Conservation (phyloP, 805 yeast species). For the Saccharomycopsis lassenensis region DNA sequence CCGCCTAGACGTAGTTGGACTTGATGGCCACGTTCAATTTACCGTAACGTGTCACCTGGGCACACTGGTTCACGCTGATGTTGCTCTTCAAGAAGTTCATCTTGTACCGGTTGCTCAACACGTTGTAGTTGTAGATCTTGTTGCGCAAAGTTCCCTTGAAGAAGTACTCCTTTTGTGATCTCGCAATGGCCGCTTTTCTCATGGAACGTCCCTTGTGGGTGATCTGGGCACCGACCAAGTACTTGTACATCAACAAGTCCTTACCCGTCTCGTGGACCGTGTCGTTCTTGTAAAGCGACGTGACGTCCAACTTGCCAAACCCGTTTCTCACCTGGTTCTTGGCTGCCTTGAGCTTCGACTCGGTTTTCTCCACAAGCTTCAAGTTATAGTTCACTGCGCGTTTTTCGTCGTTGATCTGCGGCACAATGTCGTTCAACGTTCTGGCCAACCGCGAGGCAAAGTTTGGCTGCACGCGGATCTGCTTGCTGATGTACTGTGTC, state of each 20-base stretch:
- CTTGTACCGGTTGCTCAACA: slow-evolving; percentile 13
- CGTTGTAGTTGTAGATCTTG: slow-evolving; percentile 11
- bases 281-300: slow-evolving; percentile 5
- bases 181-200: slow-evolving; percentile 11
- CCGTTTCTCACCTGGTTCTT: slow-evolving; percentile 4
- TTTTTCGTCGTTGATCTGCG: slow-evolving; percentile 13
- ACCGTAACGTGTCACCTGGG: slow-evolving; percentile 10
- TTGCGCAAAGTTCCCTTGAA: slow-evolving; percentile 16
- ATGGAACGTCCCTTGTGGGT: slow-evolving; percentile 12
- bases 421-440: slow-evolving; percentile 6
- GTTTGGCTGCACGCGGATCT: slow-evolving; percentile 2
- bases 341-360: slow-evolving; percentile 2
- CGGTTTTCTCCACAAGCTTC: slow-evolving; percentile 3
- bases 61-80: slow-evolving; percentile 4
- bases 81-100: slow-evolving; percentile 12
- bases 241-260: slow-evolving; percentile 14
- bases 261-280: slow-evolving; percentile 2
- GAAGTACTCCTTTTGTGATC: slow-evolving; percentile 10
- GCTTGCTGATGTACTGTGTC: slow-evolving; percentile 9
- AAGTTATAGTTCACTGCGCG: slow-evolving; percentile 12
- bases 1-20: slow-evolving; percentile 13
- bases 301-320: slow-evolving; percentile 7
- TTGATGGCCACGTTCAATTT: slow-evolving; percentile 12
- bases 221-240: slow-evolving; percentile 12
- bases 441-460: slow-evolving; percentile 5